These are phyloP conservation scores for Phyllosticta citrichinensis DNA, from an alignment of 2,329 filamentous ascomycete species.

Conservation along the genomic window DNA sequence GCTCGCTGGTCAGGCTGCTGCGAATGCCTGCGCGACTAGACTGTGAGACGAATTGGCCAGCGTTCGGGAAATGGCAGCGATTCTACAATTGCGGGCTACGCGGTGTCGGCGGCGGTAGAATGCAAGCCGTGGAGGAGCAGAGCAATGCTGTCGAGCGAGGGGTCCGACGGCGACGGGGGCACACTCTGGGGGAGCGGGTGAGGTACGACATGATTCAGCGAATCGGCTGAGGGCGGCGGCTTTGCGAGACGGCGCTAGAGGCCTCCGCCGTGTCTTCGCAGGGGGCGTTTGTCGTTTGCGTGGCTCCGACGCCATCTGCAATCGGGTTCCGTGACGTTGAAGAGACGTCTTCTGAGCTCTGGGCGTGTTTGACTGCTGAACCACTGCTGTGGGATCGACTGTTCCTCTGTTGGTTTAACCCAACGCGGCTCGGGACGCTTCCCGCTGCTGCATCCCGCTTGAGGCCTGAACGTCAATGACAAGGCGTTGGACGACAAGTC, in stretches of 20 bases:
- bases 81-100: background rate
- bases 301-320: background rate
- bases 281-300: background rate
- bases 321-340: background rate
- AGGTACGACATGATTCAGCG: background rate
- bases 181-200: background rate
- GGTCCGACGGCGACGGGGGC: background rate
- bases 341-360: background rate
- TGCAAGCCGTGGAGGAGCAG: background rate
- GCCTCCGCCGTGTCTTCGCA: background rate
- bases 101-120: background rate
- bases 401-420: background rate
- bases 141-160: background rate
- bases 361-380: background rate
- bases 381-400: background rate
- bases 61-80: background rate
- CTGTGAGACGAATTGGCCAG: background rate
- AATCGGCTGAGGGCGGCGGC: background rate
- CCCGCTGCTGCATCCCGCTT: background rate
- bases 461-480: too few species aligned
- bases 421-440: background rate
- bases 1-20: background rate
- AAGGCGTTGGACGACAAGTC: too few species aligned
- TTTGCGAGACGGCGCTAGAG: background rate
- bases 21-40: background rate